Base-by-base conservation (phyloP, 169 alveolate genomes). In the Eimeria falciformis region DNA sequence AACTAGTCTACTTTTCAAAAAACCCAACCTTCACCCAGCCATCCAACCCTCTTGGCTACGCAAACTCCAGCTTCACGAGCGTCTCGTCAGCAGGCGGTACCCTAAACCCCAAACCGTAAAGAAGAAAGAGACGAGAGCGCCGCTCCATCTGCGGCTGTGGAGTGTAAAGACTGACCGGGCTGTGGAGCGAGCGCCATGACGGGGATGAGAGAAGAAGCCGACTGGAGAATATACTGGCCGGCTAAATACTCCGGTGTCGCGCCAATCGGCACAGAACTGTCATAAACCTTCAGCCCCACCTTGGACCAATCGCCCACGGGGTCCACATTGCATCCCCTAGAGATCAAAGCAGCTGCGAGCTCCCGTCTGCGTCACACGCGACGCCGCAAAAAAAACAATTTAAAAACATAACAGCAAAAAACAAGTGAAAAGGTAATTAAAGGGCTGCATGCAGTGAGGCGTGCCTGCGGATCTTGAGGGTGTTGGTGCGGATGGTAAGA, bases 201-300 rank as follows among this genome's bases (percentile, higher is more conserved):
- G 46, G 99, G 99, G 37, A 97, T 93, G 68, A 97, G 97, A 71
- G 98, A 96, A 45, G 98, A 95, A 12, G 99, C 98, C 69, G 98
- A 94, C 93, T 98, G 98, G 25, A 98, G 95, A 97, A 97, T 97
- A 86, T 97, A 98, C 81, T 96, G 98, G 4, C 99, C 99, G 0
- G 99, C 97, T 65, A 97, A 93, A 94, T 98, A 98, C 95, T 98
- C 99, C 23, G 99, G 99, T 3, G 99, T 98, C 23, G 99, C 99
- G 11, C 95, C 95, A 25, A 98, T 96, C 25, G 99, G 99, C 29
- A 98, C 99, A 29, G 95, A 58, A 68, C 98, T 95, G 47, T 97
- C 98, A 86, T 96, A 96, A 17, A 98, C 98, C 91, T 96, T 97
- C 45, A 98, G 94, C 23, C 98, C 95, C 43, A 98, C 99, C 91